Evolutionary conservation across 1,139 yeast genomes (phyloP), one percentile per base, ranked within the genome.

Genomic region (Pichia sp.): DNA sequence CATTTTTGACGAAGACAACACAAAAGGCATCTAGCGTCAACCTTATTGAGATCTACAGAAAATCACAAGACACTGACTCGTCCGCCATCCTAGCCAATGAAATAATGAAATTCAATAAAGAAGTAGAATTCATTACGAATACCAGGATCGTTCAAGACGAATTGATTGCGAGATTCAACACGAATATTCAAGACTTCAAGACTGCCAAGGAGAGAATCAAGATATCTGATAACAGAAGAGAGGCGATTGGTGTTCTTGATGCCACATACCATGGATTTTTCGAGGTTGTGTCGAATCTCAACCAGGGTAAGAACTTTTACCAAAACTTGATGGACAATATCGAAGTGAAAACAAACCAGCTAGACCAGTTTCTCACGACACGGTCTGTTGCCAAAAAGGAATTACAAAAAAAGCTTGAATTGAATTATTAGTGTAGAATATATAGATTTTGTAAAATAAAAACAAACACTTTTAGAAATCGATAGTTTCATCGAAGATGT

Each of bases 231-330:
- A 65, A 68, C 22, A 67, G 91, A 31, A 77, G 75, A 46, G 67
- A 69, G 30, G 75, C 76, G 1, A 64, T 86, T 38, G 83, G 79
- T 48, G 67, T 66, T 3, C 63, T 87, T 24, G 87, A 84, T 49
- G 64, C 69, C 3, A 80, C 78, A 0, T 80, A 73, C 57, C 65
- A 72, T 28, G 75, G 77, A 50, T 86, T 72, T 58, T 62, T 71
- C 37, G 89, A 83, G 56, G 68, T 88, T 8, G 63, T 75, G 19
- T 68, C 73, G 17, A 85, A 87, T 58, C 63, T 89, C 35, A 75
- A 76, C 34, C 87, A 85, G 56, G 97, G 96, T 0, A 61, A 79
- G 0, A 73, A 74, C 47, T 90, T 89, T 61, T 90, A 90, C 66
- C 73, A 73, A 43, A 85, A 82, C 47, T 77, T 88, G 51, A 68